Conservation (phyloP, 805 yeast species). For the Suhomyces prunicola region DNA sequence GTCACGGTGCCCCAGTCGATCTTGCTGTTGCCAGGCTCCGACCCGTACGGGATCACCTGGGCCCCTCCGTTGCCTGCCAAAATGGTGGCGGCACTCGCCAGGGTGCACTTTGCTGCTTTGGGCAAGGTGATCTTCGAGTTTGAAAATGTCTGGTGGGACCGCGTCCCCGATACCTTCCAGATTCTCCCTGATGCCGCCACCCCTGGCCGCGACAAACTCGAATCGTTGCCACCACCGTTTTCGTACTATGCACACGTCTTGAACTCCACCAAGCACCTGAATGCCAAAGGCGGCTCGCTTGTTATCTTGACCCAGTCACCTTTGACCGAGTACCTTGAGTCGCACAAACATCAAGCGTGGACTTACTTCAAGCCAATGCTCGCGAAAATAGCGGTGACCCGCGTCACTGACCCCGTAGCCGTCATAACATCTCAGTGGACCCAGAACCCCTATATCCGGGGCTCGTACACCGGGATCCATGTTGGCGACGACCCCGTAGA, state of each 20-base stretch:
- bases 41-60: constrained; percentile 53
- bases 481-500: constrained; percentile 70
- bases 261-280: constrained; percentile 50
- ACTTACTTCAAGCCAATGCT: constrained; percentile 55
- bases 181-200: constrained; percentile 33
- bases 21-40: constrained; percentile 38
- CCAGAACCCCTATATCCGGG: constrained; percentile 69
- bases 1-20: constrained; percentile 80
- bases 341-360: constrained; percentile 53
- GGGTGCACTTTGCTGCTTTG: constrained; percentile 36
- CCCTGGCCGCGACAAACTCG: constrained; percentile 4
- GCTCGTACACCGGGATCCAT: constrained; percentile 74
- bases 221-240: constrained; percentile 42
- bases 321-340: constrained; percentile 58
- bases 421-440: constrained; percentile 70
- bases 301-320: constrained; percentile 71
- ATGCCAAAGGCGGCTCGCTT: constrained; percentile 46
- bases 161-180: constrained; percentile 41
- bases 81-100: constrained; percentile 27
- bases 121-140: constrained; percentile 45
- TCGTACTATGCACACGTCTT: constrained; percentile 60
- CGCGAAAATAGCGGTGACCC: constrained; percentile 19
- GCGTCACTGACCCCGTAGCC: constrained; percentile 25
- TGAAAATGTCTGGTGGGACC: constrained; percentile 42
- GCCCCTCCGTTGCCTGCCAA: constrained; percentile 50